A percentile compares a stretch with the other conserved stretches of the same genome.
phyloP scores from a whole-genome alignment of 768 basidiomycete species.

The Sporobolomyces roseus region DNA sequence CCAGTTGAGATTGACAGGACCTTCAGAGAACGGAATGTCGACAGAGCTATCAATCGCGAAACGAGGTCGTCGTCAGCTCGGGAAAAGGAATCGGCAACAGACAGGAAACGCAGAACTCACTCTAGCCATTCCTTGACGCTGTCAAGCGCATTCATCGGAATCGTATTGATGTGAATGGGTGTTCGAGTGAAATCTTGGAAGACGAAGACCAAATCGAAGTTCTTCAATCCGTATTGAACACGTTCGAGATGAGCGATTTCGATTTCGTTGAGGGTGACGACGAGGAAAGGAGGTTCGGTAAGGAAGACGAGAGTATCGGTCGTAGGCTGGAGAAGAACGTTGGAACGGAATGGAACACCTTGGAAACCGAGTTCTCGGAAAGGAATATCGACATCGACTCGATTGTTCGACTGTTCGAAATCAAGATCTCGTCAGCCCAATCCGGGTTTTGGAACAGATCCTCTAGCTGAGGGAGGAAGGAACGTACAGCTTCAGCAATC shows the following conservation, averaged over 20 bases:
- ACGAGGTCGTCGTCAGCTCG: too few relatives aligned
- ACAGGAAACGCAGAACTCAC: conserved; percentile 57
- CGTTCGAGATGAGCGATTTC: conserved; percentile 96
- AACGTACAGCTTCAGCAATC: conserved; percentile 77
- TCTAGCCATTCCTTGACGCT: conserved; percentile 99
- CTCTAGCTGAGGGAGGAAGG: neutral
- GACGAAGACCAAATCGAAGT: conserved; percentile 95
- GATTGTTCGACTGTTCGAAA: conserved; percentile 65
- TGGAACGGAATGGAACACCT: conserved; percentile 92
- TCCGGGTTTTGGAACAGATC: neutral
- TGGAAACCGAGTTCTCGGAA: conserved; percentile 96
- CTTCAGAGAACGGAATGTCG: conserved; percentile 91
- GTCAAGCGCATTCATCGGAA: conserved; percentile 82
- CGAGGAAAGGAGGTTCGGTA: conserved; percentile 90
- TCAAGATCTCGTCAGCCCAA: neutral
- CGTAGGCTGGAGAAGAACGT: conserved; percentile 88
- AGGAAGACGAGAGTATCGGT: conserved; percentile 95
- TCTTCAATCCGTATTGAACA: conserved; percentile 90
- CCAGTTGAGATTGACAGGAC: conserved; percentile 97
- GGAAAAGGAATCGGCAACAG: too few relatives aligned
- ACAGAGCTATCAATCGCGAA: conserved; percentile 63
- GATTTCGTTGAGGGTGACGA: conserved; percentile 88
- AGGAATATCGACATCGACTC: conserved; percentile 88
- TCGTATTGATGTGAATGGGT: conserved; percentile 94
- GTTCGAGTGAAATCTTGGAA: conserved; percentile 92